phyloP scores from a whole-genome alignment of 2,329 filamentous ascomycete genomes.

The Phaeosphaeria sp. region DNA sequence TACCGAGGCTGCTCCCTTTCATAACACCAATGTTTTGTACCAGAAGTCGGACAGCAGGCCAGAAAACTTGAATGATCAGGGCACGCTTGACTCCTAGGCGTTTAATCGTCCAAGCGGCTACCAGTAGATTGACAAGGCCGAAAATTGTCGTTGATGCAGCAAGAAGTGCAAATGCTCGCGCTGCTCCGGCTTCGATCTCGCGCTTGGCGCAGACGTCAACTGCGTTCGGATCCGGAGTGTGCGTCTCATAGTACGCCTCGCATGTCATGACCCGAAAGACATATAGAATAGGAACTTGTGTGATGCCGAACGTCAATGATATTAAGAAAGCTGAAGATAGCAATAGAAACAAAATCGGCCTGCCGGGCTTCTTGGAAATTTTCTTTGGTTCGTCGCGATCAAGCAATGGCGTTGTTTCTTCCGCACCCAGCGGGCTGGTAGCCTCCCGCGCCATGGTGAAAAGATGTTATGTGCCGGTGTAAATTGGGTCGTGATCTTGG shows the following conservation, averaged over 20 bases:
- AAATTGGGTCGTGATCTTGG: neutral
- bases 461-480: too few species aligned
- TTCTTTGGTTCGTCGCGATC: constrained; percentile 15
- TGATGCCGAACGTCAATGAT: constrained; percentile 59
- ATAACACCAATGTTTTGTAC: constrained; percentile 71
- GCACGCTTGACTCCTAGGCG: constrained; percentile 68
- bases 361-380: constrained; percentile 12
- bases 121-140: constrained; percentile 71
- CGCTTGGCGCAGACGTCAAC: constrained; percentile 65
- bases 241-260: constrained; percentile 69
- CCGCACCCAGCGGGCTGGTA: neutral
- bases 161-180: constrained; percentile 68
- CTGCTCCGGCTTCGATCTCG: constrained; percentile 70
- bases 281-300: constrained; percentile 63
- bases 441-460: constrained; percentile 9
- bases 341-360: constrained; percentile 52
- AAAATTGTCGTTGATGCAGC: constrained; percentile 73
- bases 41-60: constrained; percentile 68
- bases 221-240: constrained; percentile 55
- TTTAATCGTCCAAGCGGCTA: constrained; percentile 72
- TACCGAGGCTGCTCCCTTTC: constrained; percentile 67
- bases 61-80: constrained; percentile 67
- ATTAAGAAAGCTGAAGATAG: constrained; percentile 68
- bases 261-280: constrained; percentile 77
- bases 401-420: constrained; percentile 26